Conservation (phyloP, 345 rosid species). For the Citrus inodora region DNA sequence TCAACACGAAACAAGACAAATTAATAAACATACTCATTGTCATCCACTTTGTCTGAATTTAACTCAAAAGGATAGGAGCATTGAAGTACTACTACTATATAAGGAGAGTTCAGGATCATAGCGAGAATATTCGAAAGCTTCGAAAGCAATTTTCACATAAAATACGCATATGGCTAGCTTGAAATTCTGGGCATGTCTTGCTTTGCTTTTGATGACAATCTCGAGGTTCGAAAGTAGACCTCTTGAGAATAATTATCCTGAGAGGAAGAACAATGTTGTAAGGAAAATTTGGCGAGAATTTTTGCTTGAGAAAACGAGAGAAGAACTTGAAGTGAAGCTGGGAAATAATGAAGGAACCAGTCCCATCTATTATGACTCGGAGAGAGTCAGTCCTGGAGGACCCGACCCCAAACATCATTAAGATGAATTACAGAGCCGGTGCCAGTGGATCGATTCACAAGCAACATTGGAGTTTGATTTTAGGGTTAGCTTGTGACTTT, state of each 20-base stretch:
- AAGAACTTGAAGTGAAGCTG: slow-evolving; percentile 1
- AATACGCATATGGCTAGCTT: slow-evolving; percentile 20
- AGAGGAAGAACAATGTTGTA: neutral
- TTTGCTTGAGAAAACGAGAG: slow-evolving; percentile 11
- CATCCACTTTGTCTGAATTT: slow-evolving; percentile 5
- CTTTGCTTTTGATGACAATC: slow-evolving; percentile 16
- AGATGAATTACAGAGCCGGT: neutral
- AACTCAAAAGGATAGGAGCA: neutral
- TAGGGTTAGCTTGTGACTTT: neutral
- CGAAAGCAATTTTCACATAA: neutral
- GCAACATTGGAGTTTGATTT: neutral
- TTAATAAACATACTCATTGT: neutral
- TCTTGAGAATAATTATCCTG: slow-evolving; percentile 1
- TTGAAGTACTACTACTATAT: slow-evolving; percentile 4
- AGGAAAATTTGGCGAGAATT: neutral
- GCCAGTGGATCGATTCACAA: neutral
- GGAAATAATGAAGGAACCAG: neutral
- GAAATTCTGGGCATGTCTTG: slow-evolving; percentile 21
- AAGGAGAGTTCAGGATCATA: neutral
- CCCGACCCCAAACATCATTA: slow-evolving; percentile 45
- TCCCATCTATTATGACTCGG: slow-evolving; percentile 3
- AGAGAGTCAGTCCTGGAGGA: slow-evolving; percentile 35
- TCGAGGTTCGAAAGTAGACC: slow-evolving; percentile 13
- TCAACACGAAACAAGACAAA: slow-evolving; percentile 9
- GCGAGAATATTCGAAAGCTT: neutral